Base-by-base conservation (phyloP, 2,329 filamentous ascomycete genomes). In the Fusarium sp. region DNA sequence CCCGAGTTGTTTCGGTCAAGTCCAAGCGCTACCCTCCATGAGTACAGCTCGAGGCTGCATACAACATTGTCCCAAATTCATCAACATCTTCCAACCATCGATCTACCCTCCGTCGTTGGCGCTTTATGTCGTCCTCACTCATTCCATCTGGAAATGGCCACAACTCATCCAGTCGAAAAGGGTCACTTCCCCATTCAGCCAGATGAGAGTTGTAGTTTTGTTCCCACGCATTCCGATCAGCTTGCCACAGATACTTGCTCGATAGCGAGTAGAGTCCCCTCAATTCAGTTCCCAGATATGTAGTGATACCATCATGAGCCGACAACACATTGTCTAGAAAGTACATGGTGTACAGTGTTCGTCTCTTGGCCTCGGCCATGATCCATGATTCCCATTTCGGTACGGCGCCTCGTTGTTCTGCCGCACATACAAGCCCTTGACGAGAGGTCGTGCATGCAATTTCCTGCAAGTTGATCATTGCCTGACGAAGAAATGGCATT, bases 301-400 rank as follows among this genome's bases (percentile, higher is more conserved):
- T 86, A 0, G 86, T 84, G 0, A 87, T 72, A 0, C 81, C 81
- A 10, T 87, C 81, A 14, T 84, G 79, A 1, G 83, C 75, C 3
- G 84, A 83, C 12, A 89, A 83, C 0, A 88, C 76, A 47, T 84
- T 88, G 65, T 87, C 87, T 48, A 90, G 85, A 7, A 90, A 78
- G 62, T 89, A 89, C 83, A 89, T 86, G 0, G 82, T 81, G 65
- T 83, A 88, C 0, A 90, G 67, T 0, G 86, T 85, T 8, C 89
- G 83, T 6, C 88, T 82, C 68, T 89, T 90, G 0, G 88, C 82
- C 48, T 88, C 86, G 0, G 84, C 84, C 1, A 87, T 76, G 9
- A 89, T 84, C 88, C 88, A 90, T 2, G 82, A 79, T 64, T 88
- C 87, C 88, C 88, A 89, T 12, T 62, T 78, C 0, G 88, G 88